Conservation (phyloP, 257 asterid genomes). For the Leptodermis oblonga region DNA sequence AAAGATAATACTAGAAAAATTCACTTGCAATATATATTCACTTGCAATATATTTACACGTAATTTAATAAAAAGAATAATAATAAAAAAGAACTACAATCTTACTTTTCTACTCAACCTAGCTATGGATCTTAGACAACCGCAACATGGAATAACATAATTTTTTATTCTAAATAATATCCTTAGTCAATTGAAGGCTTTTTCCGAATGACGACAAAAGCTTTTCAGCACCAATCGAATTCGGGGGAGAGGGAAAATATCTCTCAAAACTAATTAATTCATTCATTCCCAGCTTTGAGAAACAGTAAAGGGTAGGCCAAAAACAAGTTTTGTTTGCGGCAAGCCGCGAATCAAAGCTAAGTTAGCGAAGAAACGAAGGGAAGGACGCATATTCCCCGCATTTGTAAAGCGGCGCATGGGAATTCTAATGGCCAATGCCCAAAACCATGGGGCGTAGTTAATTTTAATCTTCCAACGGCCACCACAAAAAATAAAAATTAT, state of each 20-base stretch:
- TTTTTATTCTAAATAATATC: not conserved
- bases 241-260: not conserved
- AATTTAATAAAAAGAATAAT: too few relatives aligned
- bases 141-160: too few relatives aligned
- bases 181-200: not conserved
- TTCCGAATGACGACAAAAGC: not conserved
- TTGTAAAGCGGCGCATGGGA: conserved; percentile 5
- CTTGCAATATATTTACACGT: too few relatives aligned
- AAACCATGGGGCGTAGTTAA: conserved; percentile 9
- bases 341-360: not conserved
- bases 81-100: too few relatives aligned
- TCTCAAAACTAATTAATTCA: too few relatives aligned
- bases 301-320: not conserved
- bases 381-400: not conserved
- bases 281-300: not conserved
- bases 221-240: not conserved
- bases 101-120: too few relatives aligned
- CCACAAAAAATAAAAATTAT: too few relatives aligned
- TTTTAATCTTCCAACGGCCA: too few relatives aligned
- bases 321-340: not conserved
- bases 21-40: too few relatives aligned
- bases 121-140: too few relatives aligned
- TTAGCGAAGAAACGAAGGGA: not conserved
- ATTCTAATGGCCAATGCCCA: conserved; percentile 5
- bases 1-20: too few relatives aligned